Percentiles rank a stretch among this genome's conserved stretches.
Evolutionary conservation across 192 early-diverging fungal species (phyloP).

Genomic region (Entophlyctis luteolus): DNA sequence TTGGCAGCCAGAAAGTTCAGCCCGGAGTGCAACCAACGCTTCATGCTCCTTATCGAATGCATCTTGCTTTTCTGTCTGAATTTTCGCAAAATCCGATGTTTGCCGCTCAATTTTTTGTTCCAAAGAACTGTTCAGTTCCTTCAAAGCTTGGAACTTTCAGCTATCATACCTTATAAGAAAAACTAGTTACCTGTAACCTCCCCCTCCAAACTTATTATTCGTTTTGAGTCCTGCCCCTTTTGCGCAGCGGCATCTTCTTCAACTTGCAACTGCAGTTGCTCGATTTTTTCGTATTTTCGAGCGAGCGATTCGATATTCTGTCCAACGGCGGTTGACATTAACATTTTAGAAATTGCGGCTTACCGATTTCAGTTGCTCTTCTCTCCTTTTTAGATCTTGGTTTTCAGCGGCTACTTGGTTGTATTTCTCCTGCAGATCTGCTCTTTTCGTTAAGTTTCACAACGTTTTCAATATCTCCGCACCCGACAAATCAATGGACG

Average conservation of each 20-base stretch:
- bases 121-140: background rate
- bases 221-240: background rate
- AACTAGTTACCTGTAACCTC: background rate
- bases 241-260: background rate
- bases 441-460: background rate
- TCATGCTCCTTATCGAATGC: constrained; percentile 4
- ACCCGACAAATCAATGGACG: background rate
- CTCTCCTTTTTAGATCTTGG: background rate
- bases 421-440: background rate
- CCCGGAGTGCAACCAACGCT: background rate
- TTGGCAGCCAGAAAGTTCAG: background rate
- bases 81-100: background rate
- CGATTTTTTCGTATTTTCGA: background rate
- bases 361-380: background rate
- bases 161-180: background rate
- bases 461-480: background rate
- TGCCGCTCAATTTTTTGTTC: constrained; percentile 5
- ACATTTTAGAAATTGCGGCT: background rate
- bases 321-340: background rate
- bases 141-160: background rate
- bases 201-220: background rate
- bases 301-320: background rate
- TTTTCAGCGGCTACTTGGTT: background rate
- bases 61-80: constrained; percentile 9
- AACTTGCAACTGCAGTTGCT: background rate